These are phyloP conservation scores for Zymoseptoria ardabiliae DNA, from an alignment of 2,329 filamentous ascomycete species.

Conservation along the genomic window DNA sequence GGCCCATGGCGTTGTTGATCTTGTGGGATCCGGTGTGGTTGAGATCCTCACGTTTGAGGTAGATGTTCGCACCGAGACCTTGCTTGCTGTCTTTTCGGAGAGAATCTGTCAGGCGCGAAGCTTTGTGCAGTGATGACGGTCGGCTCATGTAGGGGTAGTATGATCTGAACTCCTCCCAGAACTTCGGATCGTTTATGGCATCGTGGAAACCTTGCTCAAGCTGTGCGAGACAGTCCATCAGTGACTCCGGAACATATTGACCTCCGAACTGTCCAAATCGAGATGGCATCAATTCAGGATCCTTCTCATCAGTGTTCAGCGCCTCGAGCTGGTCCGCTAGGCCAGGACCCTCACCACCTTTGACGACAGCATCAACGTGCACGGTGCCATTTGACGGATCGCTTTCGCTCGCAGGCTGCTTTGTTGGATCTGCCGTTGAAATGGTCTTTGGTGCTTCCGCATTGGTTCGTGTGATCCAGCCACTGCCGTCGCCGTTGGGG, in stretches of 20 bases:
- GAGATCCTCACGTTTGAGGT: conserved; percentile 93
- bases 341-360: conserved; percentile 53
- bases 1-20: conserved; percentile 97
- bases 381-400: conserved; percentile 44
- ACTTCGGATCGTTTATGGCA: conserved; percentile 76
- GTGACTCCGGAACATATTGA: conserved; percentile 92
- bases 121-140: conserved; percentile 83
- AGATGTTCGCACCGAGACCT: conserved; percentile 89
- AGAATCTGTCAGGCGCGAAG: conserved; percentile 72
- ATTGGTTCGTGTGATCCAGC: conserved; percentile 27
- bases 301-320: conserved; percentile 56
- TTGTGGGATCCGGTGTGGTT: conserved; percentile 99
- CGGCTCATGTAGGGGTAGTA: conserved; percentile 98
- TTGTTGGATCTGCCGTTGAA: conserved; percentile 29
- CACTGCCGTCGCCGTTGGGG: conserved; percentile 28
- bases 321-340: conserved; percentile 79
- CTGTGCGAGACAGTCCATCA: conserved; percentile 93
- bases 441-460: conserved; percentile 27
- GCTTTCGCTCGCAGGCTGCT: conserved; percentile 26
- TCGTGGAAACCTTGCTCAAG: conserved; percentile 86
- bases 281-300: conserved; percentile 58
- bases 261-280: conserved; percentile 95
- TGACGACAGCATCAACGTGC: conserved; percentile 62
- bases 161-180: conserved; percentile 94
- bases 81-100: conserved; percentile 20